Evolutionary conservation across 495 filamentous ascomycete genomes (phyloP).

Genomic region (Jackrogersella multiformis): DNA sequence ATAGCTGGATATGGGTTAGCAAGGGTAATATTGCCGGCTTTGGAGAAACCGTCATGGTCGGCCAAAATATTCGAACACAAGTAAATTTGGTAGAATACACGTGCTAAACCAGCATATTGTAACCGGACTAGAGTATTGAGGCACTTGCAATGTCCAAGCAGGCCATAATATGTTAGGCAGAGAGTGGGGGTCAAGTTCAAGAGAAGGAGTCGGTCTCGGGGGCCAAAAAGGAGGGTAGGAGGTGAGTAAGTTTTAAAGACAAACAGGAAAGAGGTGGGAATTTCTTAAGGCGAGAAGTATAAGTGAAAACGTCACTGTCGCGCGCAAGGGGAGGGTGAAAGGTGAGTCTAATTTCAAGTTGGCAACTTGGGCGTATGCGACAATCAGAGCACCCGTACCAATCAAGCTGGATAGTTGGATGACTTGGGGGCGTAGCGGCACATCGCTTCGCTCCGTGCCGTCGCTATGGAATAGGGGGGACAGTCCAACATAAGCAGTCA

Average conservation of each 20-base stretch:
- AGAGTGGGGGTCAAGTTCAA: slow-evolving; percentile 26
- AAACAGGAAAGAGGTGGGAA: slow-evolving; percentile 31
- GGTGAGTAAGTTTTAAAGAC: slow-evolving; percentile 27
- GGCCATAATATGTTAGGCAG: slow-evolving; percentile 21
- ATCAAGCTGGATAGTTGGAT: slow-evolving; percentile 35
- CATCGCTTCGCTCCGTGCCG: slow-evolving; percentile 47
- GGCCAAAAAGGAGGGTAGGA: slow-evolving; percentile 18
- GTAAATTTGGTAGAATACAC: slow-evolving; percentile 12
- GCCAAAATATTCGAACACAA: slow-evolving; percentile 8
- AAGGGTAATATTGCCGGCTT: slow-evolving; percentile 41
- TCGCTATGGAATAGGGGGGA: slow-evolving; percentile 37
- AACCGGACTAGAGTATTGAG: slow-evolving; percentile 11
- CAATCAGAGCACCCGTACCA: slow-evolving; percentile 34
- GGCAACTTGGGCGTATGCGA: slow-evolving; percentile 36
- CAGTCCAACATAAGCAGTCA: slow-evolving; percentile 42
- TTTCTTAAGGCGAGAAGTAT: slow-evolving; percentile 22
- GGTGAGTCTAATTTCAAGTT: slow-evolving; percentile 27
- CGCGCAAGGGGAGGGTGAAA: slow-evolving; percentile 34
- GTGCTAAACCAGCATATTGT: slow-evolving; percentile 28
- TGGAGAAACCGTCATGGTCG: slow-evolving; percentile 39
- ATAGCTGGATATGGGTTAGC: slow-evolving; percentile 72
- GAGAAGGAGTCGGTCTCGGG: slow-evolving; percentile 29
- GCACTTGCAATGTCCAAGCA: slow-evolving; percentile 5
- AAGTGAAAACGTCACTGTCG: slow-evolving; percentile 40
- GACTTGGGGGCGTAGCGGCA: slow-evolving; percentile 40